phyloP scores from a whole-genome alignment of 352 stramenopile genomes.

The Phytophthora crassamura region DNA sequence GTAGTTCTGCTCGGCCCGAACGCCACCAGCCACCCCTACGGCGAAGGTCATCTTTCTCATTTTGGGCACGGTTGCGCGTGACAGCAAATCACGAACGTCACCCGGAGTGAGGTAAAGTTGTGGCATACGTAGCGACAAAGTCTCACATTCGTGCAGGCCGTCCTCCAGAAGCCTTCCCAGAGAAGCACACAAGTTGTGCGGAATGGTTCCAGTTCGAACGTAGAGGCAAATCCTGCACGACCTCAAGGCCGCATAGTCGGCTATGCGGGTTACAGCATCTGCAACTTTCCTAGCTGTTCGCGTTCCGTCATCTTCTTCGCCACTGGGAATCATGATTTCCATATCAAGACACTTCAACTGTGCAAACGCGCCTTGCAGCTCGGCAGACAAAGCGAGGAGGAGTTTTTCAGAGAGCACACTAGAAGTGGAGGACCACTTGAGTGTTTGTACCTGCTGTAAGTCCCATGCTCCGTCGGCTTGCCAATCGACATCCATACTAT shows the following conservation, averaged over 20 bases:
- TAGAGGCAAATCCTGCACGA: slow-evolving; percentile 28
- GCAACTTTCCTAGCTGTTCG: slow-evolving; percentile 18
- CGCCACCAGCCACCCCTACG: slow-evolving; percentile 11
- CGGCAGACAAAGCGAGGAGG: slow-evolving; percentile 51
- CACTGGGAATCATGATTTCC: slow-evolving; percentile 11
- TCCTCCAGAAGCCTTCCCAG: slow-evolving; percentile 44
- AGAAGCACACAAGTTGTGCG: slow-evolving; percentile 24
- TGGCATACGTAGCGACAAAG: slow-evolving; percentile 44
- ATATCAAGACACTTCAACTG: slow-evolving; percentile 66
- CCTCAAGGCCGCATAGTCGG: slow-evolving; percentile 33
- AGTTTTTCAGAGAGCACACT: slow-evolving; percentile 28
- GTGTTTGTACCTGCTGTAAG: slow-evolving; percentile 50
- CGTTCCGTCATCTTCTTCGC: slow-evolving; percentile 9
- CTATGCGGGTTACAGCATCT: slow-evolving; percentile 29
- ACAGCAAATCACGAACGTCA: slow-evolving; percentile 29
- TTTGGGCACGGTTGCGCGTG: slow-evolving; percentile 15
- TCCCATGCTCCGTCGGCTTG: slow-evolving; percentile 44
- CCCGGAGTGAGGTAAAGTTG: slow-evolving; percentile 22
- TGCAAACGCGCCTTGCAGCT: slow-evolving; percentile 55
- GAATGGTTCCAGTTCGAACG: slow-evolving; percentile 7
- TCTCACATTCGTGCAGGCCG: slow-evolving; percentile 55
- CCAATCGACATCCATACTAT: slow-evolving; percentile 35
- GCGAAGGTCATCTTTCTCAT: slow-evolving; percentile 35
- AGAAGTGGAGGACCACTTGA: slow-evolving; percentile 39
- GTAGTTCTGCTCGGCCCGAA: slow-evolving; percentile 1